Evolutionary conservation across 331 rosid species (phyloP), one percentile per base, ranked within the genome.

Genomic region (Malus hybrid): DNA sequence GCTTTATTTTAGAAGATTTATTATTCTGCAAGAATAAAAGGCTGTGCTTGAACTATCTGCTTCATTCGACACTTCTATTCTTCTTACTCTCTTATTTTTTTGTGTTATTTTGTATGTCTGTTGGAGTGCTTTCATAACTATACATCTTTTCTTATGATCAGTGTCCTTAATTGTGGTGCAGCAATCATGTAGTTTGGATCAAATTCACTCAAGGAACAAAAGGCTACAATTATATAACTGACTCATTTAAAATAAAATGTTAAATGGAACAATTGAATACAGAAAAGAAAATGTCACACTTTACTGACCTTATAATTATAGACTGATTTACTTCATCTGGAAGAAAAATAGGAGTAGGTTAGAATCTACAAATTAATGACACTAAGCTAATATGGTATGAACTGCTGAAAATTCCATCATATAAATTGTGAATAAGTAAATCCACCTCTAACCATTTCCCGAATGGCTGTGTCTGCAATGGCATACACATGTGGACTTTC

Each of bases 271-370:
- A 63, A 42, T 58, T 33, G 10, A 28, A n/a, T 7, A 28, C 15
- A 46, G 72, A 66, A 61, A 48, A 39, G 56, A 26, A 69, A 22
- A 29, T 4, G 71, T 22, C 22, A 33, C 58, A 42, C 64, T 73
- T 32, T 67, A 85, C 97, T 81, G 79, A 95, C 99, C 99, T 95
- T 89, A 95, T 95, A 56, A 95, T 90, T 75, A 95, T 95, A 10
- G 97, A 95, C 73, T 95, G 99, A 82, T 95, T 95, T 75, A 92
- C 97, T 92, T 95, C 99, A 79, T 95, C 99, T 95, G 97, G 66
- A 85, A 83, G 78, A 53, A 60, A 76, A 26, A 78, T 64, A 75
- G 63, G 65, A 64, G 74, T 2, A 22, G 28, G 70, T 79, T 53
- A 79, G 82, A 85, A 72, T 64, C 10, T 66, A 79, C 68, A 34